A percentile compares a stretch with the other conserved stretches of the same genome.
phyloP scores from a whole-genome alignment of 202 grass and related monocot species.

The Eragrostis tef region DNA sequence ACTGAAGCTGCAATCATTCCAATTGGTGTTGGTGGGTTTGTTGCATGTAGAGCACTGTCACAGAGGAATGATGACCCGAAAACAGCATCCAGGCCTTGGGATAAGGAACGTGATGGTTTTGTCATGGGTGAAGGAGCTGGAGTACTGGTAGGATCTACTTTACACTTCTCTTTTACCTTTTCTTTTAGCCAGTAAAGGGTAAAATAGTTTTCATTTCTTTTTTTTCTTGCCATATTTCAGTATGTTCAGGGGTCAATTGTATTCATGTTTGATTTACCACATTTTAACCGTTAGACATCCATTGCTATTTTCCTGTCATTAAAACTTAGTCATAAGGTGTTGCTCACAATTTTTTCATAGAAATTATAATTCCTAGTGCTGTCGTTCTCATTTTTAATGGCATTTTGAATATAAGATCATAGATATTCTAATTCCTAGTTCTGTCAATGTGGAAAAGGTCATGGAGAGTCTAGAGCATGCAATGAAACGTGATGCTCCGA shows the following conservation, averaged over 20 bases:
- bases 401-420: too few relatives aligned
- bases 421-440: not conserved
- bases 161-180: not conserved
- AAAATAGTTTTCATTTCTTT: not conserved
- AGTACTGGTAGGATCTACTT: slow-evolving; percentile 58
- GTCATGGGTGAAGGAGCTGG: slow-evolving; percentile 99
- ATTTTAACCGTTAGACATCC: not conserved
- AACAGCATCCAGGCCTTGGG: slow-evolving; percentile 93
- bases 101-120: slow-evolving; percentile 86
- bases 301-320: not conserved
- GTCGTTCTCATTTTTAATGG: not conserved
- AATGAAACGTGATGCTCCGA: slow-evolving; percentile 84
- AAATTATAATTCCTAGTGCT: not conserved
- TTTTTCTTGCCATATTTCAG: not conserved
- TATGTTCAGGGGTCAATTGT: not conserved
- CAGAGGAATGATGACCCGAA: slow-evolving; percentile 88
- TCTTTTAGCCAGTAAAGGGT: slow-evolving; percentile 4
- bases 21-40: slow-evolving; percentile 83
- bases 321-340: not conserved
- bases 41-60: slow-evolving; percentile 86
- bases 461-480: slow-evolving; percentile 97
- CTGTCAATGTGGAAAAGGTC: slow-evolving; percentile 60
- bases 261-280: not conserved
- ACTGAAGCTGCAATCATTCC: slow-evolving; percentile 87
- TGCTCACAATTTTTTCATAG: not conserved